Evolutionary conservation across 805 yeast species (phyloP).

Genomic region (Wickerhamomyces bisporus): DNA sequence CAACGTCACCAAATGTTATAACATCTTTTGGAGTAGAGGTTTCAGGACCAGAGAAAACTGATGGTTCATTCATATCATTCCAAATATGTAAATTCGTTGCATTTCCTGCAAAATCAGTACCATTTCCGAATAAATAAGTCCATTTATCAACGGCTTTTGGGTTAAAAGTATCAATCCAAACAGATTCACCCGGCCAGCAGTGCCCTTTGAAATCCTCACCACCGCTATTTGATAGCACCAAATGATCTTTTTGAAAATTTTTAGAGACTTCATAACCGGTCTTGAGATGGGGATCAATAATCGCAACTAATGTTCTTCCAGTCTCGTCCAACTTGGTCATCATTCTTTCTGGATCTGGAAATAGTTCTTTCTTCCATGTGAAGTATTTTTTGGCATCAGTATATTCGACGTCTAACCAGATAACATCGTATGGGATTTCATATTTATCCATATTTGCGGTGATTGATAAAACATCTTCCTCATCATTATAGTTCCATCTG

Average conservation of each 20-base stretch:
- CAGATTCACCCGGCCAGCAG: constrained; percentile 97
- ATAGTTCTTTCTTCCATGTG: constrained; percentile 76
- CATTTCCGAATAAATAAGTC: constrained; percentile 47
- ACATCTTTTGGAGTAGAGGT: constrained; percentile 82
- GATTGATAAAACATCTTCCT: constrained; percentile 75
- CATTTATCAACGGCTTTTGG: constrained; percentile 58
- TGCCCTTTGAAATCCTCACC: constrained; percentile 68
- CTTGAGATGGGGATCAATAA: constrained; percentile 91
- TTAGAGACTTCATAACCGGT: constrained; percentile 63
- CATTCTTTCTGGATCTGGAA: constrained; percentile 74
- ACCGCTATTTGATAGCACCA: constrained; percentile 42
- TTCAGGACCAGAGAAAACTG: constrained; percentile 93
- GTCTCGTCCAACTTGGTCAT: constrained; percentile 57
- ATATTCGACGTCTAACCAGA: constrained; percentile 95
- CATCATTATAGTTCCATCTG: constrained; percentile 94
- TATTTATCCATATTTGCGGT: constrained; percentile 63
- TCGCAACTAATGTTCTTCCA: constrained; percentile 75
- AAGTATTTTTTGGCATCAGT: constrained; percentile 83
- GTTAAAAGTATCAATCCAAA: constrained; percentile 86
- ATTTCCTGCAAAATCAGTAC: constrained; percentile 39
- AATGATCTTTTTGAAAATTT: constrained; percentile 32
- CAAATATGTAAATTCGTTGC: constrained; percentile 74
- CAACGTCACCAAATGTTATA: constrained; percentile 75
- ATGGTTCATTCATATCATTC: constrained; percentile 99
- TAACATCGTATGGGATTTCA: constrained; percentile 79